Evolutionary conservation across 139 green algal genomes (phyloP).

Genomic region (Protoeuglena noctilucae): DNA sequence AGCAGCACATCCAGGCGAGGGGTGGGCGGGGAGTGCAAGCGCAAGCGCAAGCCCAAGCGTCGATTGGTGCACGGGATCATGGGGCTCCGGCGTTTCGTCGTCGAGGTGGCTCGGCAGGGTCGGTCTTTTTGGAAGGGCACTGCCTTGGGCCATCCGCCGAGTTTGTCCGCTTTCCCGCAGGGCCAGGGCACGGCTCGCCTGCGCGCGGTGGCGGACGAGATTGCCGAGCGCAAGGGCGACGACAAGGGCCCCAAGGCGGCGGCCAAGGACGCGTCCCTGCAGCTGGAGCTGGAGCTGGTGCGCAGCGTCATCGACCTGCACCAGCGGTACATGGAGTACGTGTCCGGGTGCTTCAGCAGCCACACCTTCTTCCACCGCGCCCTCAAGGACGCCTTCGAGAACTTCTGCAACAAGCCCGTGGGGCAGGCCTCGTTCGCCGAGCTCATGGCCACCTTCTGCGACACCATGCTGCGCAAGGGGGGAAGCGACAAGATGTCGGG

Average conservation of each 20-base stretch:
- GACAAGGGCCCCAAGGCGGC: constrained; percentile 21
- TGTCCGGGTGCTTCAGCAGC: constrained; percentile 50
- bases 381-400: constrained; percentile 96
- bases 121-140: too few species aligned
- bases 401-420: constrained; percentile 94
- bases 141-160: too few species aligned
- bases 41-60: too few species aligned
- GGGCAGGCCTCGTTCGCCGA: constrained; percentile 65
- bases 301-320: constrained; percentile 76
- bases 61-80: too few species aligned
- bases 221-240: constrained; percentile 15
- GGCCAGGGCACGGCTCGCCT: constrained; percentile 59
- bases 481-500: constrained; percentile 77
- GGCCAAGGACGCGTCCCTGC: constrained; percentile 43
- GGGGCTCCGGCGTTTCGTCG: too few species aligned
- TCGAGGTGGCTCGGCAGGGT: too few species aligned
- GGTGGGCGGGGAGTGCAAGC: too few species aligned
- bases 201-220: constrained; percentile 46
- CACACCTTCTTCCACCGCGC: constrained; percentile 88
- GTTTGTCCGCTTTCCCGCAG: too few species aligned
- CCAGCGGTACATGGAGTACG: constrained; percentile 74
- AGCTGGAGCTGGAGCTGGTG: constrained; percentile 78
- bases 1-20: constrained; percentile 77
- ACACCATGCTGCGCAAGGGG: constrained; percentile 75
- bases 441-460: constrained; percentile 93